Conservation (phyloP, 164 flowering plant genomes). For the Nymphaea colorata region DNA sequence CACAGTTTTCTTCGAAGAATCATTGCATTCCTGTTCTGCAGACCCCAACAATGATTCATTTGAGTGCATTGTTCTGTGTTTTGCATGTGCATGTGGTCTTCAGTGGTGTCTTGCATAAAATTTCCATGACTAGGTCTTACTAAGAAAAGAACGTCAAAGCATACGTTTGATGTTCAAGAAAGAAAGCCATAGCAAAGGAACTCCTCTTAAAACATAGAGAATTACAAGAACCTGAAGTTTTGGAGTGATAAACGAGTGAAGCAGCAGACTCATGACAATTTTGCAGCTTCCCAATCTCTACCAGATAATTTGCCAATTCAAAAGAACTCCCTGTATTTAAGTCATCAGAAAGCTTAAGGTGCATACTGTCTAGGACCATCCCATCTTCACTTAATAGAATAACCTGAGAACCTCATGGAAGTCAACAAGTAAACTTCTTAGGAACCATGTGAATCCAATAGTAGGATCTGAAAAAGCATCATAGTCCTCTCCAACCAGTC, state of each 20-base stretch:
- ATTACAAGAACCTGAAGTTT: not conserved
- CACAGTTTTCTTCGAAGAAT: constrained; percentile 9
- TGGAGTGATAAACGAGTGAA: not conserved
- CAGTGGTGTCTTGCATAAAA: not conserved
- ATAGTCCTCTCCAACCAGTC: not conserved
- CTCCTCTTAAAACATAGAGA: not conserved
- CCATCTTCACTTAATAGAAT: constrained; percentile 27
- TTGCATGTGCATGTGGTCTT: too few species aligned
- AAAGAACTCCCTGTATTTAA: constrained; percentile 18
- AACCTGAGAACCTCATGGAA: constrained; percentile 13
- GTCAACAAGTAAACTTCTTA: not conserved
- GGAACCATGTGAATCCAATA: not conserved
- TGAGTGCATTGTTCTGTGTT: too few species aligned
- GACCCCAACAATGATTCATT: not conserved
- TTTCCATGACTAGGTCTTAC: too few species aligned
- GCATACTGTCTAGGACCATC: constrained; percentile 16
- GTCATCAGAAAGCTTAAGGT: constrained; percentile 18
- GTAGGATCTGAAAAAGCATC: not conserved
- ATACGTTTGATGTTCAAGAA: too few species aligned
- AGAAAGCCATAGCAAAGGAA: too few species aligned
- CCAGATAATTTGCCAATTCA: constrained; percentile 20
- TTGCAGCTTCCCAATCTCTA: constrained; percentile 24
- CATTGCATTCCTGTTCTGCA: constrained; percentile 10
- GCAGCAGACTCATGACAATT: constrained; percentile 9
- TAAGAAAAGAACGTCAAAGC: too few species aligned